A percentile compares a stretch with the other conserved stretches of the same genome.
These are phyloP conservation scores for Hippophae gyantsensis DNA, from an alignment of 306 rosid genomes.

Conservation along the genomic window DNA sequence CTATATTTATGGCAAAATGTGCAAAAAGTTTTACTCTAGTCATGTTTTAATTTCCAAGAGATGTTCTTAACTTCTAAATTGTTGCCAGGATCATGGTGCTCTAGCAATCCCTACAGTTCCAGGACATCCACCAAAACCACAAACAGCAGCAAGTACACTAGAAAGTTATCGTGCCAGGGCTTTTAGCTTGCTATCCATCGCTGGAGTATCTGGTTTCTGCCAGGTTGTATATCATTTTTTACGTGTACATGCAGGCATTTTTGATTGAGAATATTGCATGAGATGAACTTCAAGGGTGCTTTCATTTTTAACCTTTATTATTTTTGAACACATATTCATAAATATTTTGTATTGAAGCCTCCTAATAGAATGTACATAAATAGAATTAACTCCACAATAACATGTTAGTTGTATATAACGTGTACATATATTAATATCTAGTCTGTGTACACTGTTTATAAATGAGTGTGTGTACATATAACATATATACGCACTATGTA, in stretches of 20 bases:
- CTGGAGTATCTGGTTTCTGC: slow-evolving; percentile 83
- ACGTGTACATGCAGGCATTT: neutral
- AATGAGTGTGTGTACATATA: too few relatives aligned
- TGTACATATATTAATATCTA: too few relatives aligned
- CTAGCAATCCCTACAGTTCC: slow-evolving; percentile 80
- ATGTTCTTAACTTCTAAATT: neutral
- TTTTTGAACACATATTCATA: neutral
- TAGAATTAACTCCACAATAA: too few relatives aligned
- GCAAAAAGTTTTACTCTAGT: too few relatives aligned
- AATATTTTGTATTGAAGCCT: too few relatives aligned
- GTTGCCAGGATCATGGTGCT: slow-evolving; percentile 60
- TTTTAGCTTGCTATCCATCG: slow-evolving; percentile 69
- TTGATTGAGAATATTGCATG: neutral
- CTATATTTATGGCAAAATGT: too few relatives aligned
- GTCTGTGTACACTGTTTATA: too few relatives aligned
- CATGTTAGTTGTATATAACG: too few relatives aligned
- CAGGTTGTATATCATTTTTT: slow-evolving; percentile 41
- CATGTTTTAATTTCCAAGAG: too few relatives aligned
- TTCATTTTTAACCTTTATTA: neutral
- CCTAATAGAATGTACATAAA: too few relatives aligned
- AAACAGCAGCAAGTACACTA: slow-evolving; percentile 33
- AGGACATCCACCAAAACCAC: slow-evolving; percentile 74
- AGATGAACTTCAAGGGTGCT: neutral
- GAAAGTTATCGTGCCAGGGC: slow-evolving; percentile 55
- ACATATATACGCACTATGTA: too few relatives aligned